Evolutionary conservation across 2,329 filamentous ascomycete species (phyloP), one percentile per base, ranked within the genome.

Genomic region (Colletotrichum liaoningense): DNA sequence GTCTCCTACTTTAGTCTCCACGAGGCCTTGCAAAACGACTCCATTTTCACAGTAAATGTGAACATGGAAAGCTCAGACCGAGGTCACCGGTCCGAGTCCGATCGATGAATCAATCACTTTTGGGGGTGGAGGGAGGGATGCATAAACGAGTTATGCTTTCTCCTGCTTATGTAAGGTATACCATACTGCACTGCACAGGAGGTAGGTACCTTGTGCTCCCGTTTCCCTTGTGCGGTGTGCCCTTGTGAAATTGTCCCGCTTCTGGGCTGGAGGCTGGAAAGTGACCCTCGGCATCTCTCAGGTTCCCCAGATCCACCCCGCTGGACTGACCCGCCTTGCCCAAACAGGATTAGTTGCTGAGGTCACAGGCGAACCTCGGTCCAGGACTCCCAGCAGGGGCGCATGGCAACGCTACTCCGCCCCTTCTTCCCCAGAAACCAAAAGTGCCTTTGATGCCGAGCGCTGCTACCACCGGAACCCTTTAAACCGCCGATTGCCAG

Each of bases 351-450:
- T 74, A 72, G 68, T 11, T 11, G 52, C 52, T 42, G 33, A 63
- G 55, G 63, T 75, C 72, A 75, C 72, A 75, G 65, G 74, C 35
- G 67, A 75, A 74, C 74, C 74, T 75, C 74, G 74, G 74, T 38
- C 67, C 38, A 42, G 38, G 38, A 42, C 38, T 42, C 38, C 38
- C 72, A 74, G 68, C 72, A 63, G 54, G 65, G 54, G 69, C 69
- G 65, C 65, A 73, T 73, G 67, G 70, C 70, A 69, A 72, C 69
- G 59, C 59, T 71, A 63, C 72, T 67, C 70, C 70, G 67, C 70
- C 73, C 64, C 69, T 74, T 74, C 69, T 69, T 69, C 70, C 69
- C 64, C 60, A 74, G 69, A 71, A 72, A 62, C 57, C 65, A 58
- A 49, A 58, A 35, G 64, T 24, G 49, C 46, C 38, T 58, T 65